Base-by-base conservation (phyloP, 768 basidiomycete species). In the Kockovaella imperatae region DNA sequence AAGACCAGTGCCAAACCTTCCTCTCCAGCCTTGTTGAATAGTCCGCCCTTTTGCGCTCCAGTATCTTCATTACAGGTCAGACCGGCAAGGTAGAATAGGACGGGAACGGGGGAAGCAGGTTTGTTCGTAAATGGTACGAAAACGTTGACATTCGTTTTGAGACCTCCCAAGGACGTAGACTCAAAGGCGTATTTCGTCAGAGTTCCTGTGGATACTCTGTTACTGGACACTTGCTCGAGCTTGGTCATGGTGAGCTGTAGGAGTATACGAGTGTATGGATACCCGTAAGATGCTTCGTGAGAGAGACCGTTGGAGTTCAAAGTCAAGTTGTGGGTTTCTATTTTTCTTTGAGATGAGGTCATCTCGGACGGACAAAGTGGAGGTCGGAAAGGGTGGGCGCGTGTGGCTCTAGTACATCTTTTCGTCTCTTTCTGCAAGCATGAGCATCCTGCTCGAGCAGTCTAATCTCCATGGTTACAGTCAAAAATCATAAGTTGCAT, bases 1-100 rank as follows among this genome's bases (percentile, higher is more conserved):
- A 96, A 88, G 48, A 97, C 79, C 42, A 97, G 74, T 0, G 95
- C 91, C 46, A 99, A 83, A 5, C 84, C 83, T 60, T 93, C 82
- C 17, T 80, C 76, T 4, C 88, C 79, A 1, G 93, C 93, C 32
- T 84, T 80, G n/a, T 80, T 77, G 31, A 96, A 73, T 74, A 97
- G 93, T 10, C 79, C 79, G n/a, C 88, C 91, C 70, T 99, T 97
- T 72, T 91, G 87, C 1, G 93, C 80, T 0, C 56, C 93, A 45
- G 86, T 97, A 66, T 99, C 59, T 30, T 61, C 65, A 31, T 56
- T 70, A 48, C 69, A 70, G 17, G 70, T 60, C 58, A 72, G 45
- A 1, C 90, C 93, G 10, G 90, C 82, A 41, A 96, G 82, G 72
- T 90, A 99, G 52, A 86, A 77, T 6, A 99, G 74, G 2, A 96